These are phyloP conservation scores for Thuidium tamariscinum DNA, from an alignment of 225 moss, liverwort and hornwort species.

Conservation along the genomic window DNA sequence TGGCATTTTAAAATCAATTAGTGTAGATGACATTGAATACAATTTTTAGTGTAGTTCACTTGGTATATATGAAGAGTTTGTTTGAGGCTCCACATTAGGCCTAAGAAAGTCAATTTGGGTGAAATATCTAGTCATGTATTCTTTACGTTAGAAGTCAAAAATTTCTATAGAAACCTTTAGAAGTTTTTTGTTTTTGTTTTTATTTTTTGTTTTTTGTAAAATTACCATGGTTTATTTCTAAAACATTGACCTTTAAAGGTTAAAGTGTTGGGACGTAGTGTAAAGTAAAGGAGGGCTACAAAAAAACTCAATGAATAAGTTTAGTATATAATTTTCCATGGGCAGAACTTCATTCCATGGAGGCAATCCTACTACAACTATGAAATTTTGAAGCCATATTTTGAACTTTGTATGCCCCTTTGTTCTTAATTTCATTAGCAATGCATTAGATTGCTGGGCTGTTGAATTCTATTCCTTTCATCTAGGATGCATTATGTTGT, in stretches of 20 bases:
- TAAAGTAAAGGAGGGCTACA: background rate
- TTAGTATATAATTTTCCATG: background rate
- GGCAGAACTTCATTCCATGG: background rate
- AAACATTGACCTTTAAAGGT: too few relatives aligned
- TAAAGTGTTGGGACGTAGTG: background rate
- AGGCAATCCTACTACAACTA: rapidly evolving
- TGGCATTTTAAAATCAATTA: background rate
- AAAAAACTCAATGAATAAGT: background rate
- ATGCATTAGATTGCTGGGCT: background rate
- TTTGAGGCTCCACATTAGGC: background rate
- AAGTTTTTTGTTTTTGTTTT: rapidly evolving
- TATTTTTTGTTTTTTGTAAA: too few relatives aligned
- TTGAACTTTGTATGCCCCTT: background rate
- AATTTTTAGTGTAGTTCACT: too few relatives aligned
- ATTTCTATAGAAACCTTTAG: background rate
- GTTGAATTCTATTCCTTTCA: background rate
- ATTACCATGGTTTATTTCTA: background rate
- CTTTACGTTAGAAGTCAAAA: background rate
- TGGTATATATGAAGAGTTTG: rapidly evolving
- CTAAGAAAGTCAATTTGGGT: rapidly evolving
- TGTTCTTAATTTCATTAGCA: background rate
- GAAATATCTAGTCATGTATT: too few relatives aligned
- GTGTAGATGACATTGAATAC: too few relatives aligned
- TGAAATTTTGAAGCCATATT: background rate
- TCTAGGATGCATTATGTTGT: background rate